Conservation (phyloP, 768 basidiomycete species). For the Tubosaeta brunneosetosa region DNA sequence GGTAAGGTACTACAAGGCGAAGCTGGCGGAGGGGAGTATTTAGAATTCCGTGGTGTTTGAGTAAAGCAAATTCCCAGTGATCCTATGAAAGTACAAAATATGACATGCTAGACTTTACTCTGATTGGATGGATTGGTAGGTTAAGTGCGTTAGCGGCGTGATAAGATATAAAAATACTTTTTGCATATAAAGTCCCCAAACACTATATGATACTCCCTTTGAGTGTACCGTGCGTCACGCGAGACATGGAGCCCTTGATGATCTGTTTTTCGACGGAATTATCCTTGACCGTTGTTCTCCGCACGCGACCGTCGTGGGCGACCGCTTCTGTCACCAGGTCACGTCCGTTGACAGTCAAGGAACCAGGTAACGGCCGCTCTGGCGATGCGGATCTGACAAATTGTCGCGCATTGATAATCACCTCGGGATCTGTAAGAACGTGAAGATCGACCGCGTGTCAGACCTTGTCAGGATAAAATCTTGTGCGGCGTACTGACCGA, state of each 20-base stretch:
- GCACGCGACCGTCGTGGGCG: constrained; percentile 38
- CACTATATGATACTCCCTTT: constrained; percentile 9
- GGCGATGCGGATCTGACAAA: constrained; percentile 18
- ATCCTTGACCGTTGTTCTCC: constrained; percentile 36
- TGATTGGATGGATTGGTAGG: constrained; percentile 5
- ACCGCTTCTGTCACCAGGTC: constrained; percentile 36
- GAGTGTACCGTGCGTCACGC: constrained; percentile 33
- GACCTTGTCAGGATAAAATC: background rate
- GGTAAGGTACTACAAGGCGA: constrained; percentile 89
- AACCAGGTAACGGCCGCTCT: constrained; percentile 22
- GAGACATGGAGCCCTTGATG: constrained; percentile 52
- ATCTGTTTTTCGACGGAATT: constrained; percentile 44
- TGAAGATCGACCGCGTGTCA: constrained; percentile 4
- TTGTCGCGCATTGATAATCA: constrained; percentile 19
- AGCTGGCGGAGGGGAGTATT: constrained; percentile 79
- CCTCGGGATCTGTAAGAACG: constrained; percentile 18
- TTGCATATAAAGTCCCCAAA: constrained; percentile 1
- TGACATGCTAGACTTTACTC: constrained; percentile 5
- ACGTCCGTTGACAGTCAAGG: constrained; percentile 31
- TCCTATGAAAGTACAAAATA: constrained; percentile 14
- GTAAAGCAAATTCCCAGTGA: constrained; percentile 1
- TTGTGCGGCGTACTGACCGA: constrained; percentile 35
- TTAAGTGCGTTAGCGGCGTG: constrained; percentile 9
- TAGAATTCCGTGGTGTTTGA: constrained; percentile 27
- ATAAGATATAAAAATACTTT: constrained; percentile 13